Evolutionary conservation across 805 yeast species (phyloP).

Genomic region (Cyberlindnera samutprakarnensis): DNA sequence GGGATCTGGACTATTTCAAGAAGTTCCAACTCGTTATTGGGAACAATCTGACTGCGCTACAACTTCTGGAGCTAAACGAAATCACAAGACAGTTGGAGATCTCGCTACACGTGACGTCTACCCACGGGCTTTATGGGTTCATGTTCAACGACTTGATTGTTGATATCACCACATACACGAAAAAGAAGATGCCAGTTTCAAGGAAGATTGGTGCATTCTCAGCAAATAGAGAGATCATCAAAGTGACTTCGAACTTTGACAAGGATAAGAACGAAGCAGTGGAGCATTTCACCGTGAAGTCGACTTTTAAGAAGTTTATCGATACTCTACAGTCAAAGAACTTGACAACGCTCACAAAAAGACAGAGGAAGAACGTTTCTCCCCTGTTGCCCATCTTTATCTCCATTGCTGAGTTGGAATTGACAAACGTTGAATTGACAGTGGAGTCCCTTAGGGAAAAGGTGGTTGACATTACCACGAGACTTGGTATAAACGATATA

Average conservation of each 20-base stretch:
- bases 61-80: slow-evolving; percentile 42
- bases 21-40: slow-evolving; percentile 68
- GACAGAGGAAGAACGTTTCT: slow-evolving; percentile 40
- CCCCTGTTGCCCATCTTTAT: slow-evolving; percentile 50
- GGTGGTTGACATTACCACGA: slow-evolving; percentile 26
- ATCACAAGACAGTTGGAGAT: slow-evolving; percentile 47
- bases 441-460: slow-evolving; percentile 23
- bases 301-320: slow-evolving; percentile 29
- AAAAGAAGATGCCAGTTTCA: slow-evolving; percentile 39
- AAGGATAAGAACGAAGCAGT: slow-evolving; percentile 26
- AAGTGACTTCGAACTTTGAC: slow-evolving; percentile 26
- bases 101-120: slow-evolving; percentile 61
- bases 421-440: slow-evolving; percentile 18
- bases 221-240: slow-evolving; percentile 33
- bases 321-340: slow-evolving; percentile 25
- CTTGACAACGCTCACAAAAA: slow-evolving; percentile 22
- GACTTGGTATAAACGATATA: slow-evolving; percentile 34
- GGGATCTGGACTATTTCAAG: slow-evolving; percentile 33
- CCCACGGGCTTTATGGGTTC: slow-evolving; percentile 79
- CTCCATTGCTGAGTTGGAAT: slow-evolving; percentile 48
- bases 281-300: slow-evolving; percentile 32
- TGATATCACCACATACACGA: slow-evolving; percentile 49
- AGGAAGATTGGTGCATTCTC: slow-evolving; percentile 45
- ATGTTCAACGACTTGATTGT: slow-evolving; percentile 70
- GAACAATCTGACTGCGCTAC: slow-evolving; percentile 46